Evolutionary conservation across 371 early-diverging fungal genomes (phyloP), one percentile per base, ranked within the genome.

Genomic region (Rhizopus sp.): DNA sequence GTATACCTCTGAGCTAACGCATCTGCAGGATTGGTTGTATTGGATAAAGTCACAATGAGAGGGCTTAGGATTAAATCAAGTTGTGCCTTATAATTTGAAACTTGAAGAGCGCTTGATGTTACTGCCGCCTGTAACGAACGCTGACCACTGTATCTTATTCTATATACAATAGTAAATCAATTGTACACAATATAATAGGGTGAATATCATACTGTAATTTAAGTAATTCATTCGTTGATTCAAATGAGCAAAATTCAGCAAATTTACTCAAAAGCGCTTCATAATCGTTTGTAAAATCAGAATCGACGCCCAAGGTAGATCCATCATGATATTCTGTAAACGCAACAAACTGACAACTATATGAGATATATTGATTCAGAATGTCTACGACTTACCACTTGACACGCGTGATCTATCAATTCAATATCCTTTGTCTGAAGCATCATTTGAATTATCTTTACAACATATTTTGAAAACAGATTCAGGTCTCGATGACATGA

Each of bases 391-490:
- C 68, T 63, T 72, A 84, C 89, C 57, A 81, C 83, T 56, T 71
- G 75, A 53, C 84, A 83, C 23, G 83, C 76, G 35, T 75, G 62
- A 46, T 75, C 73, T 42, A 84, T 66, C 48, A 84, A 52, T 37
- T 83, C 80, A 46, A 71, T 69, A 46, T 80, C 72, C 30, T 75
- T 65, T 33, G 86, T 80, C 12, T 80, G 81, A 31, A 84, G 69
- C 37, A 88, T 69, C 73, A 75, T 69, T 16, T 62, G 64, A 30
- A 80, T 54, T 35, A 90, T 85, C 13, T 78, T 72, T 16, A 90
- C 76, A 40, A 87, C 70, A 52, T 83, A 81, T 68, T 88, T 89
- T n/a, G 92, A 88, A 66, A 95, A 92, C 46, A 93, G 72, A 66
- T 88, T 88, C 42, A 93, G 75, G 62, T 93, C 89, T 46, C 84